A percentile compares a stretch with the other conserved stretches of the same genome.
phyloP scores from a whole-genome alignment of 495 filamentous ascomycete genomes.

The Evernia prunastri region DNA sequence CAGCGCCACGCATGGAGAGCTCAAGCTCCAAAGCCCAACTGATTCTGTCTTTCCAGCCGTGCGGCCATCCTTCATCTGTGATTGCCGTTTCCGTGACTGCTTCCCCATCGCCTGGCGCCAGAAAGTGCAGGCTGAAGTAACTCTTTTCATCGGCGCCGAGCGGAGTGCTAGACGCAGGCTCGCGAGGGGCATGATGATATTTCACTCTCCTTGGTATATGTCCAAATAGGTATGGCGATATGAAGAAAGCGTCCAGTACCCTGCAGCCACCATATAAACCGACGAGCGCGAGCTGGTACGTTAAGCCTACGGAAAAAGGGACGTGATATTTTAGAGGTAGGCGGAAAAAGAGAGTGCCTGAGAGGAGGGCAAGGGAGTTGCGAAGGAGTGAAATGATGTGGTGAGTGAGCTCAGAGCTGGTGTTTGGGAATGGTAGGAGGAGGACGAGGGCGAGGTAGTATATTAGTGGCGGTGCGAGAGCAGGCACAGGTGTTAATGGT shows the following conservation, averaged over 20 bases:
- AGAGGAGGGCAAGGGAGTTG: conserved; percentile 21
- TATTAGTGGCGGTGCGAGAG: conserved; percentile 23
- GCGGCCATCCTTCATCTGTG: conserved; percentile 20
- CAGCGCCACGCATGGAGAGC: conserved; percentile 25
- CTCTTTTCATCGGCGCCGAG: conserved; percentile 12
- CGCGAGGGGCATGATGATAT: conserved; percentile 22
- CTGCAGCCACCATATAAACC: conserved; percentile 25
- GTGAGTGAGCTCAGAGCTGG: not conserved
- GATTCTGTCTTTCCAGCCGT: conserved; percentile 20
- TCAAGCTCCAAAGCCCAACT: conserved; percentile 28
- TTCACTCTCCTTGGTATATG: conserved; percentile 25
- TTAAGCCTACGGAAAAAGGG: conserved; percentile 26
- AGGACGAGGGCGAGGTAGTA: conserved; percentile 27
- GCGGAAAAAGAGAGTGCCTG: conserved; percentile 23
- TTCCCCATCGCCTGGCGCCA: conserved; percentile 15
- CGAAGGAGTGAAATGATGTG: conserved; percentile 20
- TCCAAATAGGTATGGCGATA: conserved; percentile 20
- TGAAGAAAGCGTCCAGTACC: conserved; percentile 27
- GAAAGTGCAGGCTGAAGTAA: conserved; percentile 25
- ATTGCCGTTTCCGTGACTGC: conserved; percentile 24
- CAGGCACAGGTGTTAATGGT: conserved; percentile 21
- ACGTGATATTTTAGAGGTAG: conserved; percentile 26
- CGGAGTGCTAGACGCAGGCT: not conserved
- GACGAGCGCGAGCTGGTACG: conserved; percentile 27
- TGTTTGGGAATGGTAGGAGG: conserved; percentile 23